Evolutionary conservation across 176 grass and related monocot genomes (phyloP), one percentile per base, ranked within the genome.

Genomic region (Carex cristatella): DNA sequence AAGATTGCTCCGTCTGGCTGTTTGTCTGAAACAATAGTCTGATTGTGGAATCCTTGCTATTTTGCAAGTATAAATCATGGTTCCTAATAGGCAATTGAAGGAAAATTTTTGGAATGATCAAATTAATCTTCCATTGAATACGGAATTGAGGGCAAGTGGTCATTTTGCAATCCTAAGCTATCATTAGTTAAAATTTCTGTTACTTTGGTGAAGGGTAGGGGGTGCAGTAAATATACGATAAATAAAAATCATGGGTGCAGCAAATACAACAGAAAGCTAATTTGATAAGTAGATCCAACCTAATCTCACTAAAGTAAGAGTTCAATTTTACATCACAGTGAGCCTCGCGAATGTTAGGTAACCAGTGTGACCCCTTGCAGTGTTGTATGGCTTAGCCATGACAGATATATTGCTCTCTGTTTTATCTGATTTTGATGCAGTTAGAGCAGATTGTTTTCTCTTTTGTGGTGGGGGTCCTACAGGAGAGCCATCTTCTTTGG

Each of bases 261-360:
- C 3, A 53, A 76, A 35, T 44, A 30, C 9, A 61, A 32, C 3
- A 57, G 31, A 81, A 62, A 62, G 16, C 46, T 59, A 5, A 27
- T 14, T 79, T 18, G 0, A 38, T 32, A 18, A 79, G 46, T 54
- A 32, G 28, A 80, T 32, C 15, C 64, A 60, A 60, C 2, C 4
- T 80, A 42, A 77, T 7, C 46, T 77, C 48, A 78, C 51, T 32
- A 57, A 31, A 81, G 12, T 42, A 40, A 19, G 38, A 81, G 54
- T 70, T 88, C 85, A 81, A 46, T 16, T 32, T 31, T 61, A 55
- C 15, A 61, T 60, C 71, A 95, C 87, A 30, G 81, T 30, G 53
- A 86, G 90, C 73, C 96, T 95, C 19, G 90, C 93, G 64, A 98
- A 95, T 55, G 96, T 94, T 63, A 98, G 83, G 82, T 94, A 98